Conservation (phyloP, 2,329 filamentous ascomycete genomes). For the Cadophora sp. region DNA sequence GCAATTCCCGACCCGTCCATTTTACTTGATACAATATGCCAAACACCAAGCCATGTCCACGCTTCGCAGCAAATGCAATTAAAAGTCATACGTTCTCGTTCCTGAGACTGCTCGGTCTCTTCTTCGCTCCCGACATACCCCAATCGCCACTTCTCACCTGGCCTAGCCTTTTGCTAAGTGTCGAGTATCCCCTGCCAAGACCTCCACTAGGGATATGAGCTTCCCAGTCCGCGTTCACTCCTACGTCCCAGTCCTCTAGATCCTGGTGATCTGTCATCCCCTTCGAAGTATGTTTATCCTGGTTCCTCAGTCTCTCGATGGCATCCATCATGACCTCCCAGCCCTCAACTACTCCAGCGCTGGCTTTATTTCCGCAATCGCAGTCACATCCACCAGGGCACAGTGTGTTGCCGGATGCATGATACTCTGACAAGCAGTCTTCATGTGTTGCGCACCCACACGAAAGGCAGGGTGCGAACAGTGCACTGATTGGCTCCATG, state of each 20-base stretch:
- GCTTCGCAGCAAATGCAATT: conserved; percentile 10
- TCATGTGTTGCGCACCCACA: conserved; percentile 70
- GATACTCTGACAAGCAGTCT: conserved; percentile 50
- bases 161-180: conserved; percentile 39
- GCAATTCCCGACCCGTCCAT: neutral
- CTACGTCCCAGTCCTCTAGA: conserved; percentile 36
- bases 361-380: conserved; percentile 63
- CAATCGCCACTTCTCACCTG: conserved; percentile 42
- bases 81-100: conserved; percentile 37
- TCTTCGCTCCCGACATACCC: conserved; percentile 37
- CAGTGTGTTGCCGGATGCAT: conserved; percentile 50
- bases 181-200: conserved; percentile 38
- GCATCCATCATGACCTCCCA: conserved; percentile 62
- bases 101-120: conserved; percentile 41
- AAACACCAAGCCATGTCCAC: neutral
- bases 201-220: conserved; percentile 32
- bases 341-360: conserved; percentile 63
- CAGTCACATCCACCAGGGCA: conserved; percentile 72
- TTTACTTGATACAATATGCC: conserved; percentile 17
- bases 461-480: conserved; percentile 66
- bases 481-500: conserved; percentile 62
- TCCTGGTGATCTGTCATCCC: conserved; percentile 27
- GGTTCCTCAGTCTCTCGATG: conserved; percentile 39
- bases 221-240: conserved; percentile 40
- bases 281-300: conserved; percentile 29